phyloP scores from a whole-genome alignment of 176 grass and related monocot genomes.

The Ensete glaucum region DNA sequence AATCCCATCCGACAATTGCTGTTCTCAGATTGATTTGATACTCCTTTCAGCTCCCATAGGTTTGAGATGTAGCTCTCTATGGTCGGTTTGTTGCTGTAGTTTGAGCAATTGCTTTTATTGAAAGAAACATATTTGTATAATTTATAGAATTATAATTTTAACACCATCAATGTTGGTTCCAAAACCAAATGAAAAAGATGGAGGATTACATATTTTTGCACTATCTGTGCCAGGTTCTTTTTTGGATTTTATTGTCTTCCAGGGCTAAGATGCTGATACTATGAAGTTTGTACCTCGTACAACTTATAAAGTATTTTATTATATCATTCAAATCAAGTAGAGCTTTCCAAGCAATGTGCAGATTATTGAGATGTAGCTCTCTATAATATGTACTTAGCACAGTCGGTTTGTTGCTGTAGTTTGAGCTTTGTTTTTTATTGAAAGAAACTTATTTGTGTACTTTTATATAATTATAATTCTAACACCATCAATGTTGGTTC shows the following conservation, averaged over 20 bases:
- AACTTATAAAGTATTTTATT: too few relatives aligned
- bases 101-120: background rate
- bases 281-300: too few relatives aligned
- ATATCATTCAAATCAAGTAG: too few relatives aligned
- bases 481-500: too few relatives aligned
- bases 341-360: too few relatives aligned
- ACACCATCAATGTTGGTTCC: too few relatives aligned
- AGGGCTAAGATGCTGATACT: too few relatives aligned
- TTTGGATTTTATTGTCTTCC: too few relatives aligned
- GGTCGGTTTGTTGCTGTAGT: background rate
- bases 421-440: background rate
- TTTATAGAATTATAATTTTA: background rate
- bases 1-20: background rate
- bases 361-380: too few relatives aligned
- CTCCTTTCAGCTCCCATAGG: background rate
- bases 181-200: too few relatives aligned
- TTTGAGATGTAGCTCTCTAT: background rate
- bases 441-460: background rate
- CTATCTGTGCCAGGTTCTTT: too few relatives aligned
- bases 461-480: background rate
- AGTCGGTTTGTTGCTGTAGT: background rate
- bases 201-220: too few relatives aligned
- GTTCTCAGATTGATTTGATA: background rate
- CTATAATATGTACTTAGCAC: background rate
- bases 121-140: background rate